phyloP scores from a whole-genome alignment of 140 eudicot species.

The Stevia rebaudiana region DNA sequence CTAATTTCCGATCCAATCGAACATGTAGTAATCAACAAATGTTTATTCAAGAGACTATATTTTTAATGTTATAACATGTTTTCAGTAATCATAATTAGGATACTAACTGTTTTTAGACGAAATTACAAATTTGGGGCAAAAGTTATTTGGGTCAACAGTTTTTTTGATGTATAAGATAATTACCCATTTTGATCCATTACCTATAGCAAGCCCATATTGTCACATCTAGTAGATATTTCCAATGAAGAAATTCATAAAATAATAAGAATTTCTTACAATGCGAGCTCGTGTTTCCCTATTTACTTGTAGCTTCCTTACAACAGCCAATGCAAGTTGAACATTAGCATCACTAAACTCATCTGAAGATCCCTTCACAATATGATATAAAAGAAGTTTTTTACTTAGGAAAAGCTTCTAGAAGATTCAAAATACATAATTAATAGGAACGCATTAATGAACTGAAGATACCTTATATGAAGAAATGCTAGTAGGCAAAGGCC shows the following conservation, averaged over 20 bases:
- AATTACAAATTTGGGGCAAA: background rate
- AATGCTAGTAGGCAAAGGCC: conserved; percentile 83
- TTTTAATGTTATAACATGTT: background rate
- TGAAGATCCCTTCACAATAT: conserved; percentile 91
- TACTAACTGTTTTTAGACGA: background rate
- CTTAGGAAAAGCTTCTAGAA: conserved; percentile 21
- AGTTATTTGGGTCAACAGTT: background rate
- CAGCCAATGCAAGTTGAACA: conserved; percentile 76
- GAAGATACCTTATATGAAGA: conserved; percentile 91
- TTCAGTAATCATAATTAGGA: background rate
- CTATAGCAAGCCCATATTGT: background rate
- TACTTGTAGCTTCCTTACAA: conserved; percentile 68
- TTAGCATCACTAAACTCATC: conserved; percentile 95
- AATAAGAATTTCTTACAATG: conserved; percentile 42
- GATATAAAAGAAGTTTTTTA: conserved; percentile 22
- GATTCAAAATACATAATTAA: conserved; percentile 16
- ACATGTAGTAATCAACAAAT: no score
- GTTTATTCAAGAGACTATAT: background rate
- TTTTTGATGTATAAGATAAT: background rate
- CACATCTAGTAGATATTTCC: conserved; percentile 11
- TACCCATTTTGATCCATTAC: background rate
- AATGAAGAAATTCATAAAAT: background rate
- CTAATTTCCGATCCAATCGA: no score
- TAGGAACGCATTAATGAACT: conserved; percentile 12
- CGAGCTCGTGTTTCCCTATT: conserved; percentile 71